A percentile compares a stretch with the other conserved stretches of the same genome.
phyloP scores from a whole-genome alignment of 1,284 basidiomycete genomes.

The Coniferiporia sulphurascens region DNA sequence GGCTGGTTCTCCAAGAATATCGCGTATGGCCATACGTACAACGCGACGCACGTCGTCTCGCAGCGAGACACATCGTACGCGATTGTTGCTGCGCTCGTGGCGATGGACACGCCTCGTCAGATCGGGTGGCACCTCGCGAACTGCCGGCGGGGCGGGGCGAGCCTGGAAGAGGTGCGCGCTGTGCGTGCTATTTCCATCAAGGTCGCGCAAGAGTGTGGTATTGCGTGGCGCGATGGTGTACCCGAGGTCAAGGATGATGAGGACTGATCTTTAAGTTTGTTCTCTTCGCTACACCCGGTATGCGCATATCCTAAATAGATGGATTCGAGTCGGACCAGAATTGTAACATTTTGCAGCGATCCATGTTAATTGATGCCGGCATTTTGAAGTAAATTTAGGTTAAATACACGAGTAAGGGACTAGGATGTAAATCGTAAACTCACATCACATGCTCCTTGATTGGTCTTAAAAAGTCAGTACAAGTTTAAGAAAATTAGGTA shows the following conservation, averaged over 20 bases:
- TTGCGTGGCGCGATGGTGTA: conserved; percentile 15
- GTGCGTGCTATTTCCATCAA: conserved; percentile 14
- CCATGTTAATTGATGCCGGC: too few species aligned
- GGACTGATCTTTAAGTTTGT: too few species aligned
- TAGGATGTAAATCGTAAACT: too few species aligned
- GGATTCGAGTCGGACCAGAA: too few species aligned
- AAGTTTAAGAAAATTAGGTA: too few species aligned
- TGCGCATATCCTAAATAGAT: too few species aligned
- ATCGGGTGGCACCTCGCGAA: conserved; percentile 30
- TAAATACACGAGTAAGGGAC: too few species aligned
- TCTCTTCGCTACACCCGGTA: too few species aligned
- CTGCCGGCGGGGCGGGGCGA: conserved; percentile 15
- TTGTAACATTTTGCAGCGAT: too few species aligned
- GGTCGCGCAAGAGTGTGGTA: conserved; percentile 12
- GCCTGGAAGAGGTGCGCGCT: conserved; percentile 8
- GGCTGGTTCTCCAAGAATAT: conserved; percentile 20
- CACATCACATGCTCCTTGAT: too few species aligned
- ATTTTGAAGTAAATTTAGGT: too few species aligned
- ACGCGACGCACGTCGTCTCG: conserved; percentile 23
- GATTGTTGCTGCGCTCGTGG: conserved; percentile 32
- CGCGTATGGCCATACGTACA: conserved; percentile 31
- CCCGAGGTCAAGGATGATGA: conserved; percentile 15
- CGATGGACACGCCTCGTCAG: conserved; percentile 31
- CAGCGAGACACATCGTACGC: conserved; percentile 31
- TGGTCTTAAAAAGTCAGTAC: too few species aligned